Conservation (phyloP, 176 grass and related monocot genomes). For the Bolboschoenus planiculmis region DNA sequence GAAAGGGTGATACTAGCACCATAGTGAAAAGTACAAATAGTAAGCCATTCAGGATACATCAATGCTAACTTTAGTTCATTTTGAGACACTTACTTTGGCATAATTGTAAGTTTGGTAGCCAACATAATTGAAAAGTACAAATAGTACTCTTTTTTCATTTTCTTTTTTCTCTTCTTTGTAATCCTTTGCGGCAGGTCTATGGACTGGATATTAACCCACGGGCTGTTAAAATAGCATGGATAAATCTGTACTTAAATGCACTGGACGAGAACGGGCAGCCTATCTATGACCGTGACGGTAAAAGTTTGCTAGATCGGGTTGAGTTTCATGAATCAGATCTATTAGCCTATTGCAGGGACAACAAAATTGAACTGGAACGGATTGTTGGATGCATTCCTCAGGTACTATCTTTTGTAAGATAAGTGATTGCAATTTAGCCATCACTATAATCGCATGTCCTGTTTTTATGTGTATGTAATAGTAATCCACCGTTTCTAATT, state of each 20-base stretch:
- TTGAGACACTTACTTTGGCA: neutral
- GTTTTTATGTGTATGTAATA: neutral
- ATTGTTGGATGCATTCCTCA: conserved; percentile 99
- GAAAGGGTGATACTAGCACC: neutral
- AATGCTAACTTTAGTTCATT: neutral
- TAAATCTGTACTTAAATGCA: conserved; percentile 95
- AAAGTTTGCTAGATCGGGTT: conserved; percentile 87
- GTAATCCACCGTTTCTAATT: neutral
- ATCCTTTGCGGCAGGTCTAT: conserved; percentile 61
- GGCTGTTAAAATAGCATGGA: conserved; percentile 97
- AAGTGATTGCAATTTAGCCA: neutral
- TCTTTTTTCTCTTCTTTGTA: conserved; percentile 19
- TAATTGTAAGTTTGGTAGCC: neutral
- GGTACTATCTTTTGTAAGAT: conserved; percentile 33
- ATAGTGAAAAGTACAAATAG: neutral
- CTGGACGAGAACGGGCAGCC: conserved; percentile 69
- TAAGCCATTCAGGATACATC: neutral
- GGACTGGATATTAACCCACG: conserved; percentile 98
- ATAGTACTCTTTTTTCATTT: too few species aligned
- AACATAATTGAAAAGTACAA: too few species aligned
- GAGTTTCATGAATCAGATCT: conserved; percentile 99
- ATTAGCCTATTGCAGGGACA: conserved; percentile 84
- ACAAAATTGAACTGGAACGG: conserved; percentile 87
- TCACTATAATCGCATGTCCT: neutral
- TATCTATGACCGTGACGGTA: conserved; percentile 70